Conservation (phyloP, 257 asterid species). For the Fraxinus anomala region DNA sequence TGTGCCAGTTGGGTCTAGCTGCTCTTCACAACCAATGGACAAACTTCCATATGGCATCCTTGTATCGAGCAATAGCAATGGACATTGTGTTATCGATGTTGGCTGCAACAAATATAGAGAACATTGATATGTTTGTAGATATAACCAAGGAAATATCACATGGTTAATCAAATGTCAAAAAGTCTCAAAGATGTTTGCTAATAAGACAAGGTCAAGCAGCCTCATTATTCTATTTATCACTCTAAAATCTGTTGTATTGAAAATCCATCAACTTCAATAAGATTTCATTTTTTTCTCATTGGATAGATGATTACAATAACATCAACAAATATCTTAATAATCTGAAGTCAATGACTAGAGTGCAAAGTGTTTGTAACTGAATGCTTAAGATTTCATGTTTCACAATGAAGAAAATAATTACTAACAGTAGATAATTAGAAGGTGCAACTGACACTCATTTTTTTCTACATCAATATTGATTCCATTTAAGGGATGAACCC, state of each 20-base stretch:
- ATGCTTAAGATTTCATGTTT: neutral
- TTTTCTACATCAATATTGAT: neutral
- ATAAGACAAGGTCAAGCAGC: neutral
- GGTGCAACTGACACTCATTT: neutral
- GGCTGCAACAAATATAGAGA: conserved; percentile 52
- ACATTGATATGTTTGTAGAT: conserved; percentile 12
- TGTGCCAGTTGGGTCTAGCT: conserved; percentile 96
- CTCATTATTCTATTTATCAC: neutral
- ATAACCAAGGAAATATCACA: conserved; percentile 1
- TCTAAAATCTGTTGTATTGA: neutral
- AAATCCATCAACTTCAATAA: neutral
- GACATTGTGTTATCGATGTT: conserved; percentile 90
- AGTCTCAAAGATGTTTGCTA: neutral
- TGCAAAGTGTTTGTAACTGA: neutral
- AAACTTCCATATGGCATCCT: conserved; percentile 95
- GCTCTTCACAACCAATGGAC: conserved; percentile 91
- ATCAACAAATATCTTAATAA: neutral
- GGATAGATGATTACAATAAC: neutral
- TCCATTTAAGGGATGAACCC: neutral
- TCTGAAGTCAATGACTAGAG: neutral
- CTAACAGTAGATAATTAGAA: neutral
- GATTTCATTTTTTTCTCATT: neutral
- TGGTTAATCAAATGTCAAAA: conserved; percentile 2
- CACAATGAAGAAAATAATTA: neutral
- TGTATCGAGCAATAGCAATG: conserved; percentile 91